Conservation (phyloP, 345 rosid genomes). For the Aethionema arabicum region DNA sequence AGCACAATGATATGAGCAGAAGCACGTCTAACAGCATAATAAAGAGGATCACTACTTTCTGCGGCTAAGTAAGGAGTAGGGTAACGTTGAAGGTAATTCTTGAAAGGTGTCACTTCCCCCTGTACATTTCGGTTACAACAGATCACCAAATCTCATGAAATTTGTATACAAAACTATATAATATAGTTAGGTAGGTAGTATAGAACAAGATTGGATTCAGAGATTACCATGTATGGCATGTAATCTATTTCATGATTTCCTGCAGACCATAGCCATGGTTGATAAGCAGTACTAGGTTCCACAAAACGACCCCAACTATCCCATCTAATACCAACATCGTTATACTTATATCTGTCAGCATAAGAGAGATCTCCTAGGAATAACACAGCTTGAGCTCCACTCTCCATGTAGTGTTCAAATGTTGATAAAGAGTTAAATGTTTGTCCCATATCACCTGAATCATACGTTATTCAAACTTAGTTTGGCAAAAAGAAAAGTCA, state of each 20-base stretch:
- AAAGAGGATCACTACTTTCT: constrained; percentile 75
- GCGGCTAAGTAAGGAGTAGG: constrained; percentile 83
- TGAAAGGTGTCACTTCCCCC: constrained; percentile 88
- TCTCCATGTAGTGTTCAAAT: constrained; percentile 77
- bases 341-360: constrained; percentile 81
- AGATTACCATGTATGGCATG: constrained; percentile 87
- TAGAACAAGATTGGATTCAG: not conserved
- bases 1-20: constrained; percentile 91
- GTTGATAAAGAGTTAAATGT: constrained; percentile 93
- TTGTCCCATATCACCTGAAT: constrained; percentile 91
- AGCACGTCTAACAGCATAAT: constrained; percentile 89
- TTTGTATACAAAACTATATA: not conserved
- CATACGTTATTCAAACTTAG: constrained; percentile 2
- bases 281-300: constrained; percentile 87
- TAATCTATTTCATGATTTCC: constrained; percentile 93
- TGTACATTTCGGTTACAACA: constrained; percentile 24
- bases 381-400: constrained; percentile 78
- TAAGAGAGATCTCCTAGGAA: constrained; percentile 95
- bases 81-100: constrained; percentile 72
- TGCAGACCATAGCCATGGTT: constrained; percentile 94
- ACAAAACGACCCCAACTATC: constrained; percentile 92
- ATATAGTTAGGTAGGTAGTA: constrained; percentile 4
- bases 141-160: not conserved
- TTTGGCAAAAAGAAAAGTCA: constrained; percentile 5
- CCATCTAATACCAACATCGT: constrained; percentile 84